These are phyloP conservation scores for Stenogyne calaminthoides DNA, from an alignment of 305 asterid genomes.

Conservation along the genomic window DNA sequence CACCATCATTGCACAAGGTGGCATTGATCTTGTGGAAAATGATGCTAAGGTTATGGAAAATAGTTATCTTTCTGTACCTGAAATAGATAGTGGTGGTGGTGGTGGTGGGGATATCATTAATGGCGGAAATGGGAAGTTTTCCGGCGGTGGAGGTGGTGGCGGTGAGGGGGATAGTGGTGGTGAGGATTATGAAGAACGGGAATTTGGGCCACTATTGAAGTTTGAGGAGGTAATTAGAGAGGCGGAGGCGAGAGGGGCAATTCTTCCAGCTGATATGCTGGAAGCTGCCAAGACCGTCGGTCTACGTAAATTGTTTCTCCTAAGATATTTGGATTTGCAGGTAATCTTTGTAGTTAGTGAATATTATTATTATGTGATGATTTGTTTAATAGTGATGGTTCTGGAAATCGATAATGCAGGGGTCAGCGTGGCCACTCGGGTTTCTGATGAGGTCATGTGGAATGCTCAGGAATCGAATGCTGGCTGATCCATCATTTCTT, in stretches of 20 bases:
- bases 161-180: slow-evolving; percentile 49
- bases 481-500: slow-evolving; percentile 96
- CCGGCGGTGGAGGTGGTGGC: slow-evolving; percentile 55
- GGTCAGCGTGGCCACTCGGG: slow-evolving; percentile 74
- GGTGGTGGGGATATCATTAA: slow-evolving; percentile 29
- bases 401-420: slow-evolving; percentile 48
- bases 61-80: slow-evolving; percentile 27
- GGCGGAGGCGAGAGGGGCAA: slow-evolving; percentile 70
- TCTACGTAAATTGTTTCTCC: slow-evolving; percentile 63
- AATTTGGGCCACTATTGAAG: slow-evolving; percentile 83
- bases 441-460: slow-evolving; percentile 67
- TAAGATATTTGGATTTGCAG: slow-evolving; percentile 89
- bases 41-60: slow-evolving; percentile 35
- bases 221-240: slow-evolving; percentile 88
- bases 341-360: slow-evolving; percentile 34
- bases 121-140: slow-evolving; percentile 61
- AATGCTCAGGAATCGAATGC: slow-evolving; percentile 90
- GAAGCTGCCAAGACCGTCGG: slow-evolving; percentile 90
- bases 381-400: slow-evolving; percentile 24
- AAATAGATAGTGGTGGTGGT: slow-evolving; percentile 40
- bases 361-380: background rate
- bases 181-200: slow-evolving; percentile 64
- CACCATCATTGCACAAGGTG: slow-evolving; percentile 34
- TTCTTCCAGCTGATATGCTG: slow-evolving; percentile 89
- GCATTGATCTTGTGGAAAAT: slow-evolving; percentile 29